Base-by-base conservation (phyloP, 1,284 basidiomycete species). In the Ustilago loliicola region DNA sequence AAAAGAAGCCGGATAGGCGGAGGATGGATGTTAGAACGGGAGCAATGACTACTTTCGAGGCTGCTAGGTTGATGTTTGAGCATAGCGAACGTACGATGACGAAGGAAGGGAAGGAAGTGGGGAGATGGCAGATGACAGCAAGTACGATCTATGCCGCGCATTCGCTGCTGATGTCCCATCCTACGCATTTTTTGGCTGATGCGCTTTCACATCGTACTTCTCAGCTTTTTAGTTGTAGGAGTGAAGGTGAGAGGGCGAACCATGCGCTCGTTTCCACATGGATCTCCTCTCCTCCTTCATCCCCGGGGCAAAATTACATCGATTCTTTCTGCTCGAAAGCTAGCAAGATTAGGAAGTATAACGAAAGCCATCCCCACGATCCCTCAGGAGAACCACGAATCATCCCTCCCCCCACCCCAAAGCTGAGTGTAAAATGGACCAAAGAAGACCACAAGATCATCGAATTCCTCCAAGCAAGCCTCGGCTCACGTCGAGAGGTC, bases 181-280 rank as follows among this genome's bases (percentile, higher is more conserved):
- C 91, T 1, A 82, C 89, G 21, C 87, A 91, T 54, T 98, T 93
- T 78, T 84, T 93, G 23, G 90, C 91, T 0, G 89, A 91, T 59
- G 86, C 88, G 25, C 85, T 87, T 34, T 87, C 88, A 40, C 93
- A 93, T 86, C 88, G 90, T 48, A 80, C 87, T 15, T 88, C 88
- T 3, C 91, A 91, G 57, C 87, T 83, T 0, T 95, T 96, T 87
- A 84, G 89, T 40, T 90, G 96, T 42, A 91, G 95, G 2, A 92
- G 93, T 1, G 86, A 88, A 32, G 87, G 88, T 0, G 90, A 94
- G 45, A 87, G 93, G 1, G 80, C 89, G 21, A 89, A 89, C 45
- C 85, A 95, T 29, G 63, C 89, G n/a, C 84, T 80, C 0, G 90
- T 95, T 3, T 86, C 86, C 17, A 80, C 87, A 1, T 91, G 93